phyloP scores from a whole-genome alignment of 805 yeast genomes.

The Priceomyces medius region DNA sequence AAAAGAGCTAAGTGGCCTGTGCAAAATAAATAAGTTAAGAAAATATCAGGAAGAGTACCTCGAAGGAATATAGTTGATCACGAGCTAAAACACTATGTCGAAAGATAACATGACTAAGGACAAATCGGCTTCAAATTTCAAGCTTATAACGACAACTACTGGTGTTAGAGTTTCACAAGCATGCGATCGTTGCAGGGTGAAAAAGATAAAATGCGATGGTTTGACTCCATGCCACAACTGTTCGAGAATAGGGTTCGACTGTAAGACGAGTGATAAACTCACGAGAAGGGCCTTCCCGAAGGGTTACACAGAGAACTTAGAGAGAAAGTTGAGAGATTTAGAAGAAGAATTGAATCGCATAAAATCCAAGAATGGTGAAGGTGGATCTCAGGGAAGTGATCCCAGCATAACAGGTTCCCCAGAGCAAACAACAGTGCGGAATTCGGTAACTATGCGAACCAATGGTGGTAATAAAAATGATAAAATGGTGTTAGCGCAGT shows the following conservation, averaged over 20 bases:
- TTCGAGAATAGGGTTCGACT: constrained; percentile 59
- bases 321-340: constrained; percentile 56
- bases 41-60: too few species aligned
- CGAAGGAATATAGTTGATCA: too few species aligned
- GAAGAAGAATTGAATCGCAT: constrained; percentile 54
- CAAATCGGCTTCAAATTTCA: constrained; percentile 23
- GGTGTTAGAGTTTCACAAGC: constrained; percentile 70
- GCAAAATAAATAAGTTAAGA: too few species aligned
- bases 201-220: constrained; percentile 77
- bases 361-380: constrained; percentile 28
- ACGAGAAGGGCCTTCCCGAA: constrained; percentile 78
- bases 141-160: constrained; percentile 36
- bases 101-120: neutral
- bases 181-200: constrained; percentile 76
- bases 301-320: constrained; percentile 77
- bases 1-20: too few species aligned
- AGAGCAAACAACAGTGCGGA: neutral
- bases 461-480: constrained; percentile 11
- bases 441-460: neutral
- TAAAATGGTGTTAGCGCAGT: constrained; percentile 7
- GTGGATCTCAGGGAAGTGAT: constrained; percentile 3
- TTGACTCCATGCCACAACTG: constrained; percentile 71
- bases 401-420: neutral
- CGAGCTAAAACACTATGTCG: too few species aligned
- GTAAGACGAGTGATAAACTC: constrained; percentile 70